phyloP scores from a whole-genome alignment of 345 rosid species.

The Linum lewisii region DNA sequence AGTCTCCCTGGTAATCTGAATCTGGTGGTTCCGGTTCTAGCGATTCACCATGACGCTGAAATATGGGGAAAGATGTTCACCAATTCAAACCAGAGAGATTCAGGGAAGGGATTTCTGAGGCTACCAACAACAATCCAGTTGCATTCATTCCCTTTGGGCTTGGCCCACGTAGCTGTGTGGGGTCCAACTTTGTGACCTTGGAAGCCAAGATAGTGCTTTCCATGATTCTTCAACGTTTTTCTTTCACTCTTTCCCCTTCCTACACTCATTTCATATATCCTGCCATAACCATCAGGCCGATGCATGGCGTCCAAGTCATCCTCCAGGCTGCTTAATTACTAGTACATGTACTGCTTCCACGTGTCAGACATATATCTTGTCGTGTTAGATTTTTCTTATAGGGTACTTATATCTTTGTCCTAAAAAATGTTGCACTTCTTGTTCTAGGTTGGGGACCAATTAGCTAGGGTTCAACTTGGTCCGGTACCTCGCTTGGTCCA shows the following conservation, averaged over 20 bases:
- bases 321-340: background rate
- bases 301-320: background rate
- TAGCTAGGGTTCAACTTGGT: no score
- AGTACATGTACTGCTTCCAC: no score
- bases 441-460: no score
- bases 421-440: no score
- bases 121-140: background rate
- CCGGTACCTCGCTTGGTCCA: no score
- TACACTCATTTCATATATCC: background rate
- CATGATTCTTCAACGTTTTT: background rate
- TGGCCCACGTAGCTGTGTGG: background rate
- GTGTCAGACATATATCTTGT: no score
- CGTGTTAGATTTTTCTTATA: no score
- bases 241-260: background rate
- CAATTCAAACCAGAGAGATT: slow-evolving; percentile 2
- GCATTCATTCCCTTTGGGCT: background rate
- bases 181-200: background rate
- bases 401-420: no score
- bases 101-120: background rate
- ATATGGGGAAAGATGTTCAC: background rate
- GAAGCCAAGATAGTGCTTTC: background rate
- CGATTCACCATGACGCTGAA: background rate
- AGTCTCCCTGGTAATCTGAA: background rate
- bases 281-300: background rate
- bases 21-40: background rate